A percentile compares a stretch with the other conserved stretches of the same genome.
phyloP scores from a whole-genome alignment of 225 moss, liverwort and hornwort species.

The Bryoerythrophyllum caledonicum region DNA sequence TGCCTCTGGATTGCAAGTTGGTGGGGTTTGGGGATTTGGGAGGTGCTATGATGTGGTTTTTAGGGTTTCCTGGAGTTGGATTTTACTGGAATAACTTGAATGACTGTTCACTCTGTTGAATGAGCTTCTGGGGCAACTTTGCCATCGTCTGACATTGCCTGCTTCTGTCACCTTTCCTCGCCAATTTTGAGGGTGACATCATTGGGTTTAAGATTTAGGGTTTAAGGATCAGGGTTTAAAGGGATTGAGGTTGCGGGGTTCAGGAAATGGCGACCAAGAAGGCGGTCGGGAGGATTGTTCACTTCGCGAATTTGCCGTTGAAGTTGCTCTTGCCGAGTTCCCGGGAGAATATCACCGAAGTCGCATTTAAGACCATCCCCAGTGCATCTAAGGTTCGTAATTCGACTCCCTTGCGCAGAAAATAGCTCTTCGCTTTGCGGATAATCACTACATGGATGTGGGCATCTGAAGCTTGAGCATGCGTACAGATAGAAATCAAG shows the following conservation, averaged over 20 bases:
- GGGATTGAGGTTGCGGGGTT: neutral
- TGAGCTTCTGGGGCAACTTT: neutral
- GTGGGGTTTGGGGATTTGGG: too few relatives aligned
- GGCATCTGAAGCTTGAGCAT: slow-evolving; percentile 8
- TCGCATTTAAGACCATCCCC: slow-evolving; percentile 94
- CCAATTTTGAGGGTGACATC: neutral
- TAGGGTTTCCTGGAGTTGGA: too few relatives aligned
- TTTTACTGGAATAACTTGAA: too few relatives aligned
- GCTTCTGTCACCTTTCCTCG: neutral
- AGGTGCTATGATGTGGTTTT: neutral
- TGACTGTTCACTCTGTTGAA: too few relatives aligned
- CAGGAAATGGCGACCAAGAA: slow-evolving; percentile 63
- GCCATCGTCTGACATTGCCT: neutral
- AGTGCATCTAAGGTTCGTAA: slow-evolving; percentile 88
- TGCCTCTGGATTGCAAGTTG: neutral
- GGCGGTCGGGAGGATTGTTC: slow-evolving; percentile 64
- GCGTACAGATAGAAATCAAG: slow-evolving; percentile 90
- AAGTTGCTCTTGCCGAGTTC: slow-evolving; percentile 71
- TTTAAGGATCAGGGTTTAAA: slow-evolving; percentile 15
- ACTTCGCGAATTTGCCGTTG: slow-evolving; percentile 91
- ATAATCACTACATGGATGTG: neutral
- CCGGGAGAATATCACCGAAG: slow-evolving; percentile 88
- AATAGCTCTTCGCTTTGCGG: neutral
- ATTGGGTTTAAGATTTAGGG: neutral
- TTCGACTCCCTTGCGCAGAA: neutral